A percentile compares a stretch with the other conserved stretches of the same genome.
Conservation (phyloP, 2,329 filamentous ascomycete species). For the Ophiocordyceps unilateralis region DNA sequence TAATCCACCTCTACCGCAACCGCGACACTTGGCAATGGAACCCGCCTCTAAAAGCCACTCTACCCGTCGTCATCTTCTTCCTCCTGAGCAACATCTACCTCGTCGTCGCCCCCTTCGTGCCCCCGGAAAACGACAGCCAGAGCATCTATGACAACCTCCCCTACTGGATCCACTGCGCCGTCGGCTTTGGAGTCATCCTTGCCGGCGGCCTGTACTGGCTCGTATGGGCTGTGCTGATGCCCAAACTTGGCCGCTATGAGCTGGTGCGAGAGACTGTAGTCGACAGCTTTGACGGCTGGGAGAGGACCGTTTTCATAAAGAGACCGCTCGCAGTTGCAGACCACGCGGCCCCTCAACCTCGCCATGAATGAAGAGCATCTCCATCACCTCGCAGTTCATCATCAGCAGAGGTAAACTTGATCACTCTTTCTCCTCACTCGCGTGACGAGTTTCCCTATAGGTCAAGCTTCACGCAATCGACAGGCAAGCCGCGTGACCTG, state of each 20-base stretch:
- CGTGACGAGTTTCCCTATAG: no score
- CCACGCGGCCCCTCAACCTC: no score
- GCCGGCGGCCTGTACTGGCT: constrained; percentile 38
- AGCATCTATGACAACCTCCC: constrained; percentile 35
- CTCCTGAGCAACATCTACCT: constrained; percentile 44
- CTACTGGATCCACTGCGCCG: constrained; percentile 41
- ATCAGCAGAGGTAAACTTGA: no score
- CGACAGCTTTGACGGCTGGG: constrained; percentile 45
- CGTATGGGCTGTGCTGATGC: constrained; percentile 34
- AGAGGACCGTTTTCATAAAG: constrained; percentile 33
- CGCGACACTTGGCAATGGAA: constrained; percentile 30
- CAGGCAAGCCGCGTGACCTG: no score
- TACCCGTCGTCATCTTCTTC: constrained; percentile 40
- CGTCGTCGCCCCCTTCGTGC: constrained; percentile 40
- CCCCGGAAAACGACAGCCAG: constrained; percentile 28
- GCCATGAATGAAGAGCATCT: no score
- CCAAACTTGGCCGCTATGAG: constrained; percentile 34
- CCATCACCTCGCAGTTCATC: no score
- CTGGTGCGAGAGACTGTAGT: constrained; percentile 36
- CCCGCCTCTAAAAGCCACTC: constrained; percentile 35
- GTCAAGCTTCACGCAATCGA: no score
- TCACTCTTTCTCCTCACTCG: no score
- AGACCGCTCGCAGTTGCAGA: constrained; percentile 13
- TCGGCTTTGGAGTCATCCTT: constrained; percentile 35
- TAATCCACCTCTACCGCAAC: constrained; percentile 35